Evolutionary conservation across 805 yeast species (phyloP).

Genomic region (Komagataella phaffii): DNA sequence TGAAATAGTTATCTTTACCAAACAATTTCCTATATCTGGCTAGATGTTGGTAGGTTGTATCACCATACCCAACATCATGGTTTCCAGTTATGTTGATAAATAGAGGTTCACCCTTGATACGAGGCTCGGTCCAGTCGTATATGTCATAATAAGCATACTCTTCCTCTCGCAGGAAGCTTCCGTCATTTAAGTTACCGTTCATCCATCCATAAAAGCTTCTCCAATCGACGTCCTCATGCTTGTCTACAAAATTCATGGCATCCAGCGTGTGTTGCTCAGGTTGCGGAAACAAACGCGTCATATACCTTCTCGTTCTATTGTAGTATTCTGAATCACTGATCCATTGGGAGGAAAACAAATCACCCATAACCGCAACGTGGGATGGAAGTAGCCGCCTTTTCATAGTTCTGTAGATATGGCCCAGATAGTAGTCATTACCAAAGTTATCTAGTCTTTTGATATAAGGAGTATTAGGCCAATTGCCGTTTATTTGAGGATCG

Average conservation of each 20-base stretch:
- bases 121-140: constrained; percentile 48
- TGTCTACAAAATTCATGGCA: constrained; percentile 30
- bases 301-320: constrained; percentile 63
- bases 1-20: constrained; percentile 79
- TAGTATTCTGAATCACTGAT: constrained; percentile 76
- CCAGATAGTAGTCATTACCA: constrained; percentile 84
- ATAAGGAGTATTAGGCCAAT: constrained; percentile 57
- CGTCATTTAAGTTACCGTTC: constrained; percentile 15
- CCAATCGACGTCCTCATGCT: constrained; percentile 49
- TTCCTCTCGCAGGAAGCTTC: constrained; percentile 13
- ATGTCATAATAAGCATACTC: constrained; percentile 43
- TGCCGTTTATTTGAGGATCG: constrained; percentile 94
- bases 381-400: constrained; percentile 51
- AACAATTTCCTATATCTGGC: constrained; percentile 60
- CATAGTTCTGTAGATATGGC: constrained; percentile 69
- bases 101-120: constrained; percentile 38
- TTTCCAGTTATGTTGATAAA: constrained; percentile 85
- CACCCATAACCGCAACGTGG: constrained; percentile 86
- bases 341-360: constrained; percentile 91
- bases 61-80: constrained; percentile 96
- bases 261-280: constrained; percentile 35
- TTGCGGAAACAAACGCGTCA: constrained; percentile 54
- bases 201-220: constrained; percentile 22
- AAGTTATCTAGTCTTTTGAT: constrained; percentile 67
- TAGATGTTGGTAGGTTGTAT: constrained; percentile 85